A percentile compares a stretch with the other conserved stretches of the same genome.
Conservation (phyloP, 1,284 basidiomycete genomes). For the Tetrapyrgos nigripes region DNA sequence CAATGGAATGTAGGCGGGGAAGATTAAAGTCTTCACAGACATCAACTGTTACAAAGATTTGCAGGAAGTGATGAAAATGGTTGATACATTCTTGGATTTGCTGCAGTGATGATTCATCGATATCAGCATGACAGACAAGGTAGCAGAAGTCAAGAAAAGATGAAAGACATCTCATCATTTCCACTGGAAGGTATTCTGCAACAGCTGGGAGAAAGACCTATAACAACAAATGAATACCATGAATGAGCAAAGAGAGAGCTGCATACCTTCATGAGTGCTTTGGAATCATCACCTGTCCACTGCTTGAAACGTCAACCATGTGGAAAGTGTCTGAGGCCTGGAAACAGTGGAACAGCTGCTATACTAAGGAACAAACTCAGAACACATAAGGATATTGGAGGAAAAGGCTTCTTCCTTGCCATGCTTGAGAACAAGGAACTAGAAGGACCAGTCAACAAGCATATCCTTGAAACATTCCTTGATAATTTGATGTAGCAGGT, state of each 20-base stretch:
- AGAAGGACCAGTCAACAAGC: not conserved
- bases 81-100: too few species aligned
- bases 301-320: too few species aligned
- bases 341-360: slow-evolving; percentile 23
- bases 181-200: slow-evolving; percentile 25
- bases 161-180: slow-evolving; percentile 25
- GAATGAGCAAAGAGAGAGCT: not conserved
- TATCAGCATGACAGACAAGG: slow-evolving; percentile 28
- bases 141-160: slow-evolving; percentile 41
- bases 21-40: slow-evolving; percentile 13
- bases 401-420: slow-evolving; percentile 12
- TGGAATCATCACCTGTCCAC: slow-evolving; percentile 14
- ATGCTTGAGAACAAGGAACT: slow-evolving; percentile 28
- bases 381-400: slow-evolving; percentile 23
- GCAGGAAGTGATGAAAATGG: slow-evolving; percentile 20
- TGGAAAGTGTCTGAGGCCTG: slow-evolving; percentile 22
- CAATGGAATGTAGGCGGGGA: slow-evolving; percentile 18
- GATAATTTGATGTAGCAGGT: slow-evolving; percentile 37
- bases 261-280: slow-evolving; percentile 9
- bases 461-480: too few species aligned
- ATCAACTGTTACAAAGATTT: slow-evolving; percentile 15
- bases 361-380: not conserved
- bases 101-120: too few species aligned
- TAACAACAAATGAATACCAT: not conserved
- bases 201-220: slow-evolving; percentile 36